A percentile compares a stretch with the other conserved stretches of the same genome.
Evolutionary conservation across 140 eudicot genomes (phyloP).

Genomic region (Oenanthe javanica): DNA sequence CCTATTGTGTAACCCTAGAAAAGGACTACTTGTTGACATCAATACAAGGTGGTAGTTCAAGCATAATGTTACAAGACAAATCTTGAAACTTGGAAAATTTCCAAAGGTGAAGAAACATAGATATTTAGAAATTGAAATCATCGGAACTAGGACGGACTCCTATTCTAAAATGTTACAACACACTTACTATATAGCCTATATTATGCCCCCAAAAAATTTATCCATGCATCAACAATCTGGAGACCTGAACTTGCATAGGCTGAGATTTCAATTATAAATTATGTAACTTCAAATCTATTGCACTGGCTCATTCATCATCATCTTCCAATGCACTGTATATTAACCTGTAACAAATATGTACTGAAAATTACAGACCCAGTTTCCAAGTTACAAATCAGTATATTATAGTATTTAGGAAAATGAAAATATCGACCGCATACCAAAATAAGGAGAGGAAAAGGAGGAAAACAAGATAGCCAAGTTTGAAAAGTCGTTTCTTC

Average conservation of each 20-base stretch:
- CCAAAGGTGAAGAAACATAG: background rate
- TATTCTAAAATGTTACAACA: constrained; percentile 13
- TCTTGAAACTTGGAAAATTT: background rate
- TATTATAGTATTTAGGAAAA: background rate
- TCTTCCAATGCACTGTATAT: constrained; percentile 72
- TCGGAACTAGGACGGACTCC: background rate
- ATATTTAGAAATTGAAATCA: background rate
- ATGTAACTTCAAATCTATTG: background rate
- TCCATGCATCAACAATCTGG: background rate
- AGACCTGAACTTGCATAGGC: background rate
- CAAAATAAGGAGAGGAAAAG: constrained; percentile 77
- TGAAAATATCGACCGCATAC: constrained; percentile 22
- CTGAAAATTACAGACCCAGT: background rate
- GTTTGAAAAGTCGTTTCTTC: constrained; percentile 66
- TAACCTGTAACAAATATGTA: constrained; percentile 38
- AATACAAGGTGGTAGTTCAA: background rate
- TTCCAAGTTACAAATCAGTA: background rate
- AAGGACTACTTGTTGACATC: background rate
- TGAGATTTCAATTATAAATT: background rate
- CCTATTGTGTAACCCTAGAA: background rate
- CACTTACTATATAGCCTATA: background rate
- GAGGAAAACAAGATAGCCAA: constrained; percentile 53
- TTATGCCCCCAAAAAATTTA: background rate
- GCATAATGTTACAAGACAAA: constrained; percentile 2
- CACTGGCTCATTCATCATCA: constrained; percentile 33